Evolutionary conservation across 1,284 basidiomycete genomes (phyloP).

Genomic region (Vanrija sp.): DNA sequence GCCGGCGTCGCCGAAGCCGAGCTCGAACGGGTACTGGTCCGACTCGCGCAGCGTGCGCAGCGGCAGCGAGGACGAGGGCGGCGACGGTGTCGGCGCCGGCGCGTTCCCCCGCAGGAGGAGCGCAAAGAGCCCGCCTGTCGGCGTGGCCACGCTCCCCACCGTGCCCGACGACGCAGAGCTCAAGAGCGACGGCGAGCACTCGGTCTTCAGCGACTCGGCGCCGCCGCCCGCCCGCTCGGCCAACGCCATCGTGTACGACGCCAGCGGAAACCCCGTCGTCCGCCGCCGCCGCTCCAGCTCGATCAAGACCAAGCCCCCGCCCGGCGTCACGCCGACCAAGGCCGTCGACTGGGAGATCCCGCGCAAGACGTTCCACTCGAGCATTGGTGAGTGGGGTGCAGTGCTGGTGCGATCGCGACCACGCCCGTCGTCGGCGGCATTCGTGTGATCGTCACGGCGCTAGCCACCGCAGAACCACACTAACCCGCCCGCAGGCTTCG

Average conservation of each 20-base stretch:
- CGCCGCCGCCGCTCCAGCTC: slow-evolving; percentile 33
- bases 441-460: no score
- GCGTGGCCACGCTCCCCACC: slow-evolving; percentile 27
- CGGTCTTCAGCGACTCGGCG: slow-evolving; percentile 2
- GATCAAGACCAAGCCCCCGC: slow-evolving; percentile 39
- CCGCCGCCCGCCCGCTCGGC: slow-evolving; percentile 22
- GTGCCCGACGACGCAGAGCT: slow-evolving; percentile 31
- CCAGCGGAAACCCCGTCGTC: slow-evolving; percentile 18
- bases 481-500: slow-evolving; percentile 60
- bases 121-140: slow-evolving; percentile 1
- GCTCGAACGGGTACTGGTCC: no score
- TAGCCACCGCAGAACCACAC: background rate
- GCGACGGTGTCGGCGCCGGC: background rate
- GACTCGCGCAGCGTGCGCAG: background rate
- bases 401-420: background rate
- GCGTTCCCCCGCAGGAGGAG: background rate
- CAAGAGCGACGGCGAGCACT: slow-evolving; percentile 10
- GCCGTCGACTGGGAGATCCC: slow-evolving; percentile 70
- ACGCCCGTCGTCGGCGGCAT: background rate
- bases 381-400: slow-evolving; percentile 68
- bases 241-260: background rate
- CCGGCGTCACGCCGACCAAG: slow-evolving; percentile 43
- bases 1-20: background rate
- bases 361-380: slow-evolving; percentile 82
- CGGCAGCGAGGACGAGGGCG: slow-evolving; percentile 11